Percentiles rank a stretch among this genome's conserved stretches.
Conservation (phyloP, 1,284 basidiomycete genomes). For the Moesziomyces parantarcticus region DNA sequence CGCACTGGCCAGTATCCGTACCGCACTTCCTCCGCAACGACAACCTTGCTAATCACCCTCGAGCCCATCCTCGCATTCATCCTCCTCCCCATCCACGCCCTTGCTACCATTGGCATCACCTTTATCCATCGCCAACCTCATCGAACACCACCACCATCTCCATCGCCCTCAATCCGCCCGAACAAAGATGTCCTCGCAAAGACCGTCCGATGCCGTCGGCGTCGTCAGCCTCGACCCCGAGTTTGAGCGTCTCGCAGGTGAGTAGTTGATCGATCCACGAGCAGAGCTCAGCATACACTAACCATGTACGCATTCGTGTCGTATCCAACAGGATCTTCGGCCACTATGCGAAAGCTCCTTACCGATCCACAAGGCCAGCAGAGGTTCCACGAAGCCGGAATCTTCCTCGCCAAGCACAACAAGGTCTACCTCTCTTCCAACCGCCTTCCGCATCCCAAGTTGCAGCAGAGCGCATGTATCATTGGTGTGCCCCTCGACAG, state of each 20-base stretch:
- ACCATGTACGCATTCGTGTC: no score
- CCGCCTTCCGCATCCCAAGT: conserved; percentile 17
- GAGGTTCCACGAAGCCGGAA: conserved; percentile 48
- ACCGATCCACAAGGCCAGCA: conserved; percentile 27
- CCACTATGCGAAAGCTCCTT: conserved; percentile 30
- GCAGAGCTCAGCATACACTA: neutral
- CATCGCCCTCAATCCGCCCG: neutral
- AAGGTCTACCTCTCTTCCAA: conserved; percentile 46
- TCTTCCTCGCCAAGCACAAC: conserved; percentile 37
- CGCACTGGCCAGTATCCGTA: no score
- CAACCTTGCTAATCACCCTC: no score
- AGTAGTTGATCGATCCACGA: neutral
- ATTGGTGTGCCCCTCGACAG: conserved; percentile 21
- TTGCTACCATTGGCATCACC: no score
- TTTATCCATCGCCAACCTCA: no score
- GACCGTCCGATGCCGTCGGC: conserved; percentile 10
- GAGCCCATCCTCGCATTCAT: no score
- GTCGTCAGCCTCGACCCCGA: conserved; percentile 39
- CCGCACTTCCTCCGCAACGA: no score
- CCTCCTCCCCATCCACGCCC: no score
- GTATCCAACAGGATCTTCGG: neutral
- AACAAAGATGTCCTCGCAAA: conserved; percentile 6
- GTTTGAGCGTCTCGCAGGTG: conserved; percentile 37
- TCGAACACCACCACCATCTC: neutral
- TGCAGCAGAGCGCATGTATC: conserved; percentile 26